phyloP scores from a whole-genome alignment of 2,329 filamentous ascomycete species.

The Aspergillus amoenus region DNA sequence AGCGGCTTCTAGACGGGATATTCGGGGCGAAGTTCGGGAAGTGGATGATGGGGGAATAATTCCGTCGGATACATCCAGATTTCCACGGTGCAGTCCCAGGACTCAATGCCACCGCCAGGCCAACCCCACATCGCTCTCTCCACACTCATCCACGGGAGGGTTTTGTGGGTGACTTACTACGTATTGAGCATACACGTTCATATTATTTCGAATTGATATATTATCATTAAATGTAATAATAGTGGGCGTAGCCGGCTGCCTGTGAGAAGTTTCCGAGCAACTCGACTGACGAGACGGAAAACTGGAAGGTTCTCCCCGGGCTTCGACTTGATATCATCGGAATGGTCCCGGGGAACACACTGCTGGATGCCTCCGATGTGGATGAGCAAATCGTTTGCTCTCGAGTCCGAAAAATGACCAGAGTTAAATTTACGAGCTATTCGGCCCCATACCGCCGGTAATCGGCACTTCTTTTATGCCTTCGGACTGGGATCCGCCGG shows the following conservation, averaged over 20 bases:
- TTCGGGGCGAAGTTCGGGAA: slow-evolving; percentile 23
- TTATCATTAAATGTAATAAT: too few species aligned
- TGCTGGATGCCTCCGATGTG: neutral
- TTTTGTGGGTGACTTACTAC: too few species aligned
- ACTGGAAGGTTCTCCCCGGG: neutral
- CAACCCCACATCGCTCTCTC: neutral
- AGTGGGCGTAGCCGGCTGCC: too few species aligned
- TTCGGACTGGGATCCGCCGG: slow-evolving; percentile 1
- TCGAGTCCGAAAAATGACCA: too few species aligned
- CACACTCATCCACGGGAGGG: neutral
- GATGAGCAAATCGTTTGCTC: neutral
- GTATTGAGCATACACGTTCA: too few species aligned
- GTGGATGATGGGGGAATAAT: slow-evolving; percentile 8
- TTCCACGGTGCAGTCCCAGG: neutral
- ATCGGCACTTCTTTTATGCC: slow-evolving; percentile 6
- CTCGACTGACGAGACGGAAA: neutral
- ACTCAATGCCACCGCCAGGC: neutral
- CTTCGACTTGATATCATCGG: neutral
- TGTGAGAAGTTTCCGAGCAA: neutral
- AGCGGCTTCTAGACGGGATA: slow-evolving; percentile 11
- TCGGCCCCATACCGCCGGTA: slow-evolving; percentile 3
- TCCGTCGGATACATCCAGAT: neutral
- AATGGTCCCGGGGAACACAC: neutral
- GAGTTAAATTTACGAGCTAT: neutral
- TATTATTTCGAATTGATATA: too few species aligned